A percentile compares a stretch with the other conserved stretches of the same genome.
Conservation (phyloP, 2,329 filamentous ascomycete genomes). For the Bertia moriformis region DNA sequence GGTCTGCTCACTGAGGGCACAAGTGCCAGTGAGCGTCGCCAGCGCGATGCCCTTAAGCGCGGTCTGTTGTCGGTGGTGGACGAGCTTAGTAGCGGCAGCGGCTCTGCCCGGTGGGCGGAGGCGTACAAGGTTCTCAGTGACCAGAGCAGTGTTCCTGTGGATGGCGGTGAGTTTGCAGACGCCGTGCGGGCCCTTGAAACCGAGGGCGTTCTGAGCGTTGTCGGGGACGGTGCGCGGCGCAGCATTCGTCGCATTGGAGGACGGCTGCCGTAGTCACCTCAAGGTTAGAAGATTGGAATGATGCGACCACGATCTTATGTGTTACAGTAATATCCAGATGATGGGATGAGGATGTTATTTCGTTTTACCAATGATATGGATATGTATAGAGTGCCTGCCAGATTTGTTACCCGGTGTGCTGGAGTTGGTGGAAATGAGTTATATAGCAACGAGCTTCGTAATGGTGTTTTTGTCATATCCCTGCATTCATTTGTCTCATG, state of each 20-base stretch:
- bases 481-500: too few species aligned
- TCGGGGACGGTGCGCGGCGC: constrained; percentile 72
- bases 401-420: too few species aligned
- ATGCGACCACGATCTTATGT: too few species aligned
- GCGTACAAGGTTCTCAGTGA: constrained; percentile 61
- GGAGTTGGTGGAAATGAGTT: too few species aligned
- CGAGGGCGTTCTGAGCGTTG: constrained; percentile 68
- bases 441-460: too few species aligned
- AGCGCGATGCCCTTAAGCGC: constrained; percentile 71
- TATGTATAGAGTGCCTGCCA: too few species aligned
- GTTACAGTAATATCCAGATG: too few species aligned
- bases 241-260: constrained; percentile 32
- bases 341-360: too few species aligned
- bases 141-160: constrained; percentile 54
- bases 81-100: constrained; percentile 53
- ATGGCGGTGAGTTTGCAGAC: constrained; percentile 69
- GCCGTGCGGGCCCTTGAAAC: constrained; percentile 67
- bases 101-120: constrained; percentile 65
- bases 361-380: too few species aligned
- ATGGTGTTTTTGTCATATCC: too few species aligned
- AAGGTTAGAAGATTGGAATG: too few species aligned
- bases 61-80: constrained; percentile 65
- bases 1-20: constrained; percentile 88
- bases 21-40: constrained; percentile 68
- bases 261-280: neutral